These are phyloP conservation scores for Penicillium sp. DNA, from an alignment of 2,329 filamentous ascomycete species.

Conservation along the genomic window DNA sequence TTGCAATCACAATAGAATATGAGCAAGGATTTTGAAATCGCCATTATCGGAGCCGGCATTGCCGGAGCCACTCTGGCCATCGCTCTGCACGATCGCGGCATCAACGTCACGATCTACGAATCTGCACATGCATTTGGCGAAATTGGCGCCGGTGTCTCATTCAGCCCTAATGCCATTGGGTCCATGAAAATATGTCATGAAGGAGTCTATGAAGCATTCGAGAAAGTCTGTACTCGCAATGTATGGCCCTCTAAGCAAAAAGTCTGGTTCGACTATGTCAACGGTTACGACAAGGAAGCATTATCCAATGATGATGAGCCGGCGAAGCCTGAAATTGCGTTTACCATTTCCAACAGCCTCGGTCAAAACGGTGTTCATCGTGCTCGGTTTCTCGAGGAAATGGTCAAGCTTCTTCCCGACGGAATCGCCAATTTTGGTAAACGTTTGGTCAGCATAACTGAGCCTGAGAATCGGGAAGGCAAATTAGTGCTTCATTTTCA, in stretches of 20 bases:
- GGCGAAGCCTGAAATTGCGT: conserved; percentile 36
- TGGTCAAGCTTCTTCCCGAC: conserved; percentile 27
- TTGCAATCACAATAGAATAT: neutral
- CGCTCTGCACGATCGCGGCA: conserved; percentile 43
- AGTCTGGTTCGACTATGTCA: conserved; percentile 42
- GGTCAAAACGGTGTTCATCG: conserved; percentile 22
- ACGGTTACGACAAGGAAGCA: conserved; percentile 28
- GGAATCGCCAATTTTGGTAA: conserved; percentile 32
- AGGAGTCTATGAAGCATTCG: conserved; percentile 39
- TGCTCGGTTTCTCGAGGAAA: conserved; percentile 31
- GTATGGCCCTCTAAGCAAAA: conserved; percentile 28
- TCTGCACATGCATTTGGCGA: conserved; percentile 53
- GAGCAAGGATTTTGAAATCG: conserved; percentile 36
- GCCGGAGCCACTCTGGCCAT: conserved; percentile 54
- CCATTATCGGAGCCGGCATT: conserved; percentile 60
- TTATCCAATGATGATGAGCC: conserved; percentile 26
- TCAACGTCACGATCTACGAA: conserved; percentile 55
- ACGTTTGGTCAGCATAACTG: conserved; percentile 19
- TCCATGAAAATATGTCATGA: conserved; percentile 49
- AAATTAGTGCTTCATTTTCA: conserved; percentile 26
- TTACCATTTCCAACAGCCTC: conserved; percentile 34
- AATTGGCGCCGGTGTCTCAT: conserved; percentile 56
- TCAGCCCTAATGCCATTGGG: conserved; percentile 53
- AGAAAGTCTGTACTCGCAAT: conserved; percentile 13
- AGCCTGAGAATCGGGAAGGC: conserved; percentile 16